These are phyloP conservation scores for Fusarium annulatum DNA, from an alignment of 2,329 filamentous ascomycete species.

Conservation along the genomic window DNA sequence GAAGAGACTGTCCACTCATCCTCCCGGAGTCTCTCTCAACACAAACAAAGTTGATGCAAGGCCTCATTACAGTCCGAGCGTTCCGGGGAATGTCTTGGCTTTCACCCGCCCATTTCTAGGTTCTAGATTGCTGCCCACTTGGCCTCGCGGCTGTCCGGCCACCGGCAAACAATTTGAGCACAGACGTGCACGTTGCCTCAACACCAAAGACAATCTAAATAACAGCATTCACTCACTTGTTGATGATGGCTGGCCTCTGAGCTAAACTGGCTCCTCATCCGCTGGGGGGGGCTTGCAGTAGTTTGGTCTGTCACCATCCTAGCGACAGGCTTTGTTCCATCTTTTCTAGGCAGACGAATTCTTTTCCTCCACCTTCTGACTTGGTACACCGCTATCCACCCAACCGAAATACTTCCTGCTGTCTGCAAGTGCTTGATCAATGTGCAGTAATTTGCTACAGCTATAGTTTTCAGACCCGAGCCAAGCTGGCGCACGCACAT, in stretches of 20 bases:
- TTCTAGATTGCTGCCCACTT: constrained; percentile 32
- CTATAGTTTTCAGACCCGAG: not conserved
- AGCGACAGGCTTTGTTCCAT: constrained; percentile 14
- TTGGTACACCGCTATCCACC: constrained; percentile 11
- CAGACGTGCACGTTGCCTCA: constrained; percentile 19
- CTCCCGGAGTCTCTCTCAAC: not conserved
- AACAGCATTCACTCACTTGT: not conserved
- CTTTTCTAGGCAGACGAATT: constrained; percentile 43
- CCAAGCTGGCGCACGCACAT: not conserved
- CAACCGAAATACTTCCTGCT: constrained; percentile 1
- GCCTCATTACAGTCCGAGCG: constrained; percentile 21
- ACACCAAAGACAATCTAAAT: constrained; percentile 11
- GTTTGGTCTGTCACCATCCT: constrained; percentile 9
- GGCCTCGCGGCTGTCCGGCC: constrained; percentile 36
- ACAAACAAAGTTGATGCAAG: constrained; percentile 1
- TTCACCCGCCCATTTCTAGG: constrained; percentile 21
- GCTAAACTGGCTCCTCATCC: constrained; percentile 8
- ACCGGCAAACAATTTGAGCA: constrained; percentile 21
- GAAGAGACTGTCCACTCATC: not conserved
- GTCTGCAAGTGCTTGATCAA: constrained; percentile 11
- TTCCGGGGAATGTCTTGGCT: constrained; percentile 24
- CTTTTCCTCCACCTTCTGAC: constrained; percentile 10
- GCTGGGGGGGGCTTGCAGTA: constrained; percentile 40
- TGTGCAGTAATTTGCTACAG: constrained; percentile 13
- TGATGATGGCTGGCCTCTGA: not conserved